These are phyloP conservation scores for Aspergillus sp. DNA, from an alignment of 2,329 filamentous ascomycete species.

Conservation along the genomic window DNA sequence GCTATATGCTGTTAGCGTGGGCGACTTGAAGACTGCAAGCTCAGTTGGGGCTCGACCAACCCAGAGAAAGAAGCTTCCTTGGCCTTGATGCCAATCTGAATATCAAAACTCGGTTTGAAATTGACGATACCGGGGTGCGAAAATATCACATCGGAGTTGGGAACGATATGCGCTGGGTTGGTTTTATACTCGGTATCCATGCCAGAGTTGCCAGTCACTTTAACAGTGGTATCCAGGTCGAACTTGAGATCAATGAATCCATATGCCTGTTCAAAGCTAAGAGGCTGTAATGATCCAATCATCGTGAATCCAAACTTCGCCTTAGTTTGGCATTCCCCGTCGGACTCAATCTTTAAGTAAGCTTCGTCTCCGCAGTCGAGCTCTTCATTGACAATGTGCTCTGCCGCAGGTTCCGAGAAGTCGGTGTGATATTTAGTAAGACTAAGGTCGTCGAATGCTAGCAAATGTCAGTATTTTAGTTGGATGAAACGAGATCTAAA, in stretches of 20 bases:
- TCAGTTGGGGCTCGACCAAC: too few species aligned
- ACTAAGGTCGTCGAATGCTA: too few species aligned
- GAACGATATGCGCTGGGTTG: neutral
- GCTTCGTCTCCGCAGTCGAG: too few species aligned
- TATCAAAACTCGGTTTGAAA: neutral
- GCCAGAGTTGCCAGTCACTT: neutral
- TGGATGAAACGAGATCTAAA: too few species aligned
- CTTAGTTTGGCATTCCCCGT: too few species aligned
- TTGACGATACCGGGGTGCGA: neutral
- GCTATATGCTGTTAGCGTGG: neutral
- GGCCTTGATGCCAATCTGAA: neutral
- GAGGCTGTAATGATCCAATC: neutral
- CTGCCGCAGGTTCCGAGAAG: too few species aligned
- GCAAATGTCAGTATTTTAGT: too few species aligned
- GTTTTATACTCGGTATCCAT: neutral
- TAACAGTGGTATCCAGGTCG: neutral
- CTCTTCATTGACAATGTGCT: too few species aligned
- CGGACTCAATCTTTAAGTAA: too few species aligned
- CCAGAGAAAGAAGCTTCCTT: neutral
- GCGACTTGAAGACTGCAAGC: too few species aligned
- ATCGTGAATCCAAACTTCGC: neutral
- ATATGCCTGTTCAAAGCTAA: neutral
- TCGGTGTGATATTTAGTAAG: too few species aligned
- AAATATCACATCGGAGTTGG: neutral
- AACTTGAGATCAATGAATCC: neutral